Percentiles rank a stretch among this genome's conserved stretches.
These are phyloP conservation scores for Leccinum pachyderme DNA, from an alignment of 1,284 basidiomycete genomes.

Conservation along the genomic window DNA sequence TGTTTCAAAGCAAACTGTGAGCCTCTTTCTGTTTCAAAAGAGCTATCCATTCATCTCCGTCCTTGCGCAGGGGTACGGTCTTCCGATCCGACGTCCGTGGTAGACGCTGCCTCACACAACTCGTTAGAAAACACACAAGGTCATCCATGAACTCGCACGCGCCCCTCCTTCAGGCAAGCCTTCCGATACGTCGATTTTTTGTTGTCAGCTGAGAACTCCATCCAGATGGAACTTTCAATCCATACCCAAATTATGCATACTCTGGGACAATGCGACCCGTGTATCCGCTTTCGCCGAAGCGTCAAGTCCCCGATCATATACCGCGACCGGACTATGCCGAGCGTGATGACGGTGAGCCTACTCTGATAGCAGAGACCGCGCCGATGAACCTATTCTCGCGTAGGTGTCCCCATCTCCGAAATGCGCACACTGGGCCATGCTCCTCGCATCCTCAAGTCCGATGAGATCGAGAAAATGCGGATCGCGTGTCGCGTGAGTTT, in stretches of 20 bases:
- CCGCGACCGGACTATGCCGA: conserved; percentile 75
- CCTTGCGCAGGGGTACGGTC: conserved; percentile 42
- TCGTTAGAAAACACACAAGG: conserved; percentile 77
- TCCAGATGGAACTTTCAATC: conserved; percentile 70
- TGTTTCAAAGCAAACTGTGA: conserved; percentile 84
- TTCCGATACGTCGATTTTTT: background rate
- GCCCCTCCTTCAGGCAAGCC: conserved; percentile 30
- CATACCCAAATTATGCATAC: conserved; percentile 65
- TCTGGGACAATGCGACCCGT: conserved; percentile 72
- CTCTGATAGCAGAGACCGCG: conserved; percentile 9
- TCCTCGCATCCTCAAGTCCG: conserved; percentile 58
- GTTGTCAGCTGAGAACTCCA: background rate
- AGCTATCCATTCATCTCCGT: background rate
- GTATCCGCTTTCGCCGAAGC: conserved; percentile 73
- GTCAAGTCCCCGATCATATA: conserved; percentile 72
- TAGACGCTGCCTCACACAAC: conserved; percentile 2
- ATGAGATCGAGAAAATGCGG: conserved; percentile 81
- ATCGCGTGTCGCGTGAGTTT: conserved; percentile 67
- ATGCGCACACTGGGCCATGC: conserved; percentile 55
- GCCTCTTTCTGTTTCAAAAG: conserved; percentile 22
- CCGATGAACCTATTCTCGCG: conserved; percentile 12
- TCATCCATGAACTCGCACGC: conserved; percentile 65
- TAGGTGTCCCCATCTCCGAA: conserved; percentile 67
- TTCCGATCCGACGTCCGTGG: conserved; percentile 6
- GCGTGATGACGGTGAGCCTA: conserved; percentile 54